Evolutionary conservation across 2,329 filamentous ascomycete species (phyloP), one percentile per base, ranked within the genome.

Genomic region (Cephalotrichum gorgonifer): DNA sequence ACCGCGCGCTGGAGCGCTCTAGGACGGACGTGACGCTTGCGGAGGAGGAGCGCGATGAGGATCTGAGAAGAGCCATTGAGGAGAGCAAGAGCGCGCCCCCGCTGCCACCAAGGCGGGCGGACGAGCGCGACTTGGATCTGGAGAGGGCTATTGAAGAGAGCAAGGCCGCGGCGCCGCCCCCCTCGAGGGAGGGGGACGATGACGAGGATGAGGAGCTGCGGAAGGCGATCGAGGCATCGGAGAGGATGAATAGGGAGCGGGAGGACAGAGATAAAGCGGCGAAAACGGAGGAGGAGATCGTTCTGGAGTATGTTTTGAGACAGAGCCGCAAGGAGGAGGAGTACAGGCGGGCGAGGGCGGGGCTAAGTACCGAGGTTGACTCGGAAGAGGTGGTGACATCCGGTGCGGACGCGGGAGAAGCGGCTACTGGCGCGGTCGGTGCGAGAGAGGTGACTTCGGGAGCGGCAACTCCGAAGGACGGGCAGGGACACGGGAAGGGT

Each of bases 261-360:
- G 56, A 71, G 54, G 63, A 66, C 41, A 64, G 68, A 4, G 64
- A 70, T 31, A 61, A 63, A 44, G 65, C 61, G 33, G 62, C 67
- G 48, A 71, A 65, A 58, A 77, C 73, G 0, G 85, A 89, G 58
- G 85, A 90, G 60, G 78, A 88, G 50, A 79, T 85, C 51, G 78
- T 89, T 8, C 63, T 90, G 60, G 84, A 88, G 57, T 88, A 87
- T 62, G 75, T 88, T 38, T 86, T 84, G 71, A 85, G 81, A 68
- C 84, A 89, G 67, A 88, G 84, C 61, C 60, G 88, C 39, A 73
- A 77, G 1, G 86, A 91, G 64, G 81, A 82, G 54, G 72, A 81
- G 60, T 72, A 62, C 44, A 64, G 68, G 11, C 5, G 17, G 30
- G 35, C 35, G 44, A 31, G 27, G 27, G 11, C 15, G 27, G 23